Conservation (phyloP, 2,329 filamentous ascomycete species). For the Fusarium nurragi region DNA sequence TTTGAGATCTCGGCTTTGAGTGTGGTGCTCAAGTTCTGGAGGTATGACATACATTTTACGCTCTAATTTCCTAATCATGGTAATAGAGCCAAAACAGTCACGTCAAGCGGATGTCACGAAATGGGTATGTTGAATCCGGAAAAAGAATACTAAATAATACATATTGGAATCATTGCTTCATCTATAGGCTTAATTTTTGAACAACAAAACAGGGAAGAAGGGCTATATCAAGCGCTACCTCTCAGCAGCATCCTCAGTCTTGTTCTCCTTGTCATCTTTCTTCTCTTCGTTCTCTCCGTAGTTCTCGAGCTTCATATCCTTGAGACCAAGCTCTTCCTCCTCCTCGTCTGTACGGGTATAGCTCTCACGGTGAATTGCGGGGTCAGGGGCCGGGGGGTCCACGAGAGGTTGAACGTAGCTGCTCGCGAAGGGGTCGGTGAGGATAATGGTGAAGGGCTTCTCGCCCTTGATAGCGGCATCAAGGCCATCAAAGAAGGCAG, state of each 20-base stretch:
- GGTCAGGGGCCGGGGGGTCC: constrained; percentile 74
- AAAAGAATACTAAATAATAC: no score
- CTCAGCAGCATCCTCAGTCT: constrained; percentile 18
- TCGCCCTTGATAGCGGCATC: constrained; percentile 82
- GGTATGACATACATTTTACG: no score
- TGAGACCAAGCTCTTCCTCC: constrained; percentile 89
- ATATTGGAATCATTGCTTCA: constrained; percentile 26
- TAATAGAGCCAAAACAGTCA: no score
- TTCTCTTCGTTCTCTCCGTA: constrained; percentile 67
- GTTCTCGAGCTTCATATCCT: constrained; percentile 90
- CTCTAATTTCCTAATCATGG: no score
- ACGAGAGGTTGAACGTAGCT: constrained; percentile 94
- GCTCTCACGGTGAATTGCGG: constrained; percentile 80
- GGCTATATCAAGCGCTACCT: constrained; percentile 18
- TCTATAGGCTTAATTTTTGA: constrained; percentile 29
- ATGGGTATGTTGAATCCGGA: no score
- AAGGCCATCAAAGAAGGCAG: constrained; percentile 80
- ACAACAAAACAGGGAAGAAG: constrained; percentile 5
- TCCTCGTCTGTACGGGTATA: constrained; percentile 92
- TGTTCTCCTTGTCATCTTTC: constrained; percentile 23
- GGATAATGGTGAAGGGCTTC: constrained; percentile 80
- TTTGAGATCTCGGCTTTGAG: no score
- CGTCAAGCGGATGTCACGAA: no score
- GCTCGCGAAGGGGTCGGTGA: constrained; percentile 88
- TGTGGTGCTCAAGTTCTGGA: no score